Evolutionary conservation across 306 rosid genomes (phyloP), one percentile per base, ranked within the genome.

Genomic region (Lathyrus oleraceus): DNA sequence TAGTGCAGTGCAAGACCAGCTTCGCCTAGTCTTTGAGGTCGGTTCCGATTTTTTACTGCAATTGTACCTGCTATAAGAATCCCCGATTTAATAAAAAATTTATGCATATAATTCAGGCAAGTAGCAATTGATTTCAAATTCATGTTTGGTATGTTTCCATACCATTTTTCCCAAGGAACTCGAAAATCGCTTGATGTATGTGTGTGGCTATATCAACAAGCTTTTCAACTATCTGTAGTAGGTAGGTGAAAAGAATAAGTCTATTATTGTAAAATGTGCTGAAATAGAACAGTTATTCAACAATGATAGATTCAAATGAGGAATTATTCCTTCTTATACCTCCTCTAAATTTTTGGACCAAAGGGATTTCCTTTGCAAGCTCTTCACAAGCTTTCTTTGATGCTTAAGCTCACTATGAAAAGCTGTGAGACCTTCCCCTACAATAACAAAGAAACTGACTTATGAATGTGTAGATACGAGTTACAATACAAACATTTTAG

Each of bases 1-100:
- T 95, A 95, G 80, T 91, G 97, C 64, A 95, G 82, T 30, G 99
- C 91, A 45, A 95, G 96, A 73, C 99, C 99, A 72, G 88, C 96
- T 58, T 76, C 82, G 2, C 97, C 99, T 65, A 95, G 86, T 57
- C 88, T 86, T 76, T 83, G 80, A 75, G 84, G 72, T 62, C 42
- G 78, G 23, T 64, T 74, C 21, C 15, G 43, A 53, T 54, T 20
- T 47, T 84, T 80, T 15, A 44, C 32, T 2, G 52, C 11, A 12
- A 40, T 53, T 56, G 12, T 42, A 67, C 81, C 95, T 95, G 81
- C 45, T 39, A 35, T 35, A 86, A 5, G 21, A 70, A 60, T 48
- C 16, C 44, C 47, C 28, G 51, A 30, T 48, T 78, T 59, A 51
- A 51, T 36, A 25, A 36, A 56, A 25, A 39, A 20, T 63, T 58